Percentiles rank a stretch among this genome's conserved stretches.
Conservation (phyloP, 129 eudicot genomes). For the Saussurea involucrata region DNA sequence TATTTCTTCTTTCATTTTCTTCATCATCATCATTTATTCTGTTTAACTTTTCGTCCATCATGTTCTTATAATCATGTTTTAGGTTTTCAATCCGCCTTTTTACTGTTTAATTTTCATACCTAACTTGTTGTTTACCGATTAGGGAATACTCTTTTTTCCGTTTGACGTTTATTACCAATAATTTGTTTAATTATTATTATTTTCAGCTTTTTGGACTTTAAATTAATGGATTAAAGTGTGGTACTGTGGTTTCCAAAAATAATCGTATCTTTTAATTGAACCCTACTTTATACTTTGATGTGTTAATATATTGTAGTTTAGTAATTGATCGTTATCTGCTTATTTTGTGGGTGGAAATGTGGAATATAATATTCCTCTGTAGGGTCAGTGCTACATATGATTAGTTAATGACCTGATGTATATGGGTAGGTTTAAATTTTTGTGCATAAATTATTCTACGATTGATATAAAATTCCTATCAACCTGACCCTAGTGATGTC, state of each 20-base stretch:
- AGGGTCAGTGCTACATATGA: slow-evolving; percentile 23
- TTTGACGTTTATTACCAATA: slow-evolving; percentile 5
- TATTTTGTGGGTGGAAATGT: neutral
- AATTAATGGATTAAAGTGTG: slow-evolving; percentile 4
- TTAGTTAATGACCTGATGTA: slow-evolving; percentile 13
- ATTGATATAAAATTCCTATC: slow-evolving; percentile 17
- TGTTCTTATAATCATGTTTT: neutral
- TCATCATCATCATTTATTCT: neutral
- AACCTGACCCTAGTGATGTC: slow-evolving; percentile 15
- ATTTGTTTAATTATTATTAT: neutral
- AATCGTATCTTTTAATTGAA: neutral
- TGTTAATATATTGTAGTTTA: slow-evolving; percentile 11
- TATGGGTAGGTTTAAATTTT: slow-evolving; percentile 16
- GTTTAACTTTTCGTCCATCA: neutral
- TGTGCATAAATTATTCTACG: neutral
- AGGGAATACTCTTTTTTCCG: neutral
- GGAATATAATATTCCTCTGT: slow-evolving; percentile 8
- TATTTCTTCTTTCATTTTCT: neutral
- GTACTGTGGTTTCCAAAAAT: slow-evolving; percentile 18
- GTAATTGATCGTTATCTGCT: slow-evolving; percentile 12
- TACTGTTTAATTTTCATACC: neutral
- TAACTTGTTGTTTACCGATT: neutral
- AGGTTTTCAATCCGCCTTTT: neutral
- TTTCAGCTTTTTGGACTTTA: slow-evolving; percentile 9
- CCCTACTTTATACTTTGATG: slow-evolving; percentile 17